Percentiles rank a stretch among this genome's conserved stretches.
These are phyloP conservation scores for Pistacia vera DNA, from an alignment of 345 rosid species.

Conservation along the genomic window DNA sequence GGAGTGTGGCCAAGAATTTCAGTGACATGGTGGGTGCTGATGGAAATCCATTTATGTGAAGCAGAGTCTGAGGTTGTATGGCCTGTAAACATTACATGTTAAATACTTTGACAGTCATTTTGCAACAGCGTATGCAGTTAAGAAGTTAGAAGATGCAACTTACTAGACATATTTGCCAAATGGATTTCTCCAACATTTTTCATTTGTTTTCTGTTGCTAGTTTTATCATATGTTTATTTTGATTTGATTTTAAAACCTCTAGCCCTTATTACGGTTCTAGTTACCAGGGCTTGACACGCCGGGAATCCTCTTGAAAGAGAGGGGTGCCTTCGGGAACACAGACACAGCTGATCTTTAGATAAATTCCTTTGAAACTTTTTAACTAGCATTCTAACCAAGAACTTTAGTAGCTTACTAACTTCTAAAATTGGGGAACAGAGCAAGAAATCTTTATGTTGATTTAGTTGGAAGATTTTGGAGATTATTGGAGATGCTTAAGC, in stretches of 20 bases:
- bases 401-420: not conserved
- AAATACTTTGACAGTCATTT: not conserved
- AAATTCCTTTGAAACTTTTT: not conserved
- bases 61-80: not conserved
- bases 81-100: conserved; percentile 7
- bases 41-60: conserved; percentile 1
- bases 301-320: no score
- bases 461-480: not conserved
- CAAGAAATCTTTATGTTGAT: not conserved
- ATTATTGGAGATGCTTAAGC: not conserved
- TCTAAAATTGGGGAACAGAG: not conserved
- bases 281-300: no score
- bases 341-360: no score
- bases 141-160: not conserved
- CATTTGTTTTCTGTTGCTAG: not conserved
- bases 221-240: no score
- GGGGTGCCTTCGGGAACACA: no score
- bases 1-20: not conserved
- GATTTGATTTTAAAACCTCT: no score
- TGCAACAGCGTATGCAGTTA: not conserved
- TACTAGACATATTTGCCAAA: not conserved
- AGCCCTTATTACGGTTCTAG: no score
- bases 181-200: not conserved
- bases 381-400: not conserved
- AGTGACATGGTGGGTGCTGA: not conserved